Conservation (phyloP, 2,329 filamentous ascomycete genomes). For the Fusarium haematococcum region DNA sequence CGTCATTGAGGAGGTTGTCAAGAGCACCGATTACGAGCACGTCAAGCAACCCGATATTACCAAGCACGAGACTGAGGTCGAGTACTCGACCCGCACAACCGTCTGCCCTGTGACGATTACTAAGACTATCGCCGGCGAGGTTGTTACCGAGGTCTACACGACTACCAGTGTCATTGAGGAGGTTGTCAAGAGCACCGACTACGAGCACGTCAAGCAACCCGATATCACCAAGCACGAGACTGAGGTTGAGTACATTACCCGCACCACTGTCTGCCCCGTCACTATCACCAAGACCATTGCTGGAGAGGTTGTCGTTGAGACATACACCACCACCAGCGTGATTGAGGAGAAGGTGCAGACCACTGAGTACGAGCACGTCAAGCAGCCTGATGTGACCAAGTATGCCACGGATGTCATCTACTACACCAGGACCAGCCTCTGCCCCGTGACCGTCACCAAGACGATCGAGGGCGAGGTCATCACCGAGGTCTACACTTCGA, state of each 20-base stretch:
- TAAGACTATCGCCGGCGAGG: constrained; percentile 54
- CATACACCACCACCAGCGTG: constrained; percentile 42
- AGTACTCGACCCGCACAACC: constrained; percentile 57
- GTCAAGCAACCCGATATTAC: constrained; percentile 53
- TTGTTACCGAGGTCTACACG: constrained; percentile 53
- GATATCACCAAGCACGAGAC: constrained; percentile 50
- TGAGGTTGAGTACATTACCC: constrained; percentile 50
- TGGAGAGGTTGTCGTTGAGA: constrained; percentile 31
- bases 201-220: constrained; percentile 47
- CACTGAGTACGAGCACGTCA: constrained; percentile 49
- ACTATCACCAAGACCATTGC: constrained; percentile 49
- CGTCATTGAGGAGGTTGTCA: constrained; percentile 45
- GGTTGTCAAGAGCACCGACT: constrained; percentile 48
- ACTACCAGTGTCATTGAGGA: constrained; percentile 47
- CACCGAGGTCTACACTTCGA: constrained; percentile 44
- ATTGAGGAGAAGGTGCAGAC: constrained; percentile 45
- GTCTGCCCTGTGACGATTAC: constrained; percentile 47
- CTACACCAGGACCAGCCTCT: constrained; percentile 58
- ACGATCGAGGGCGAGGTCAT: constrained; percentile 43
- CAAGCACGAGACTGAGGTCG: constrained; percentile 48
- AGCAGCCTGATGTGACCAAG: constrained; percentile 48
- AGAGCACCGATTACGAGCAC: constrained; percentile 48
- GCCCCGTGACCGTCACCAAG: constrained; percentile 54
- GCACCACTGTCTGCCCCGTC: constrained; percentile 58
- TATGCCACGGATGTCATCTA: constrained; percentile 49